Conservation (phyloP, 2,329 filamentous ascomycete genomes). For the Colletotrichum liriopes region DNA sequence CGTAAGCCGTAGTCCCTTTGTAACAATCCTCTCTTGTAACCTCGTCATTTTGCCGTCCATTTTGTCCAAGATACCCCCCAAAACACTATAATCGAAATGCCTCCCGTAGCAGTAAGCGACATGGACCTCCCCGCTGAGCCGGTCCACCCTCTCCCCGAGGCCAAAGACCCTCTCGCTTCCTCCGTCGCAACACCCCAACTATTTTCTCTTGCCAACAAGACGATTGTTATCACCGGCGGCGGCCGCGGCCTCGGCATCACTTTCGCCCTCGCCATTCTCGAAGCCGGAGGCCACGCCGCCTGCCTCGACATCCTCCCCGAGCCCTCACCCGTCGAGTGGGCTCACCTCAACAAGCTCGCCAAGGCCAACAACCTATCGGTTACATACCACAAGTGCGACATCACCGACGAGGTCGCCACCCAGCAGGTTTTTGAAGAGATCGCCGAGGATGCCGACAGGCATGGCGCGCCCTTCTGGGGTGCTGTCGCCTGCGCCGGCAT, state of each 20-base stretch:
- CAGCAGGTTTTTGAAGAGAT: conserved; percentile 55
- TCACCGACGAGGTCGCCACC: conserved; percentile 61
- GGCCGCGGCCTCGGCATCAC: conserved; percentile 67
- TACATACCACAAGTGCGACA: conserved; percentile 62
- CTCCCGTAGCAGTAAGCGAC: conserved; percentile 50
- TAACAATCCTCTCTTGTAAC: background rate
- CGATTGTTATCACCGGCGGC: conserved; percentile 65
- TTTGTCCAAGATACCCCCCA: conserved; percentile 18
- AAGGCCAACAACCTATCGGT: conserved; percentile 52
- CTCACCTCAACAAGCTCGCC: conserved; percentile 58
- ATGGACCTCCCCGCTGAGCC: conserved; percentile 48
- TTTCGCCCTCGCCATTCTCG: conserved; percentile 63
- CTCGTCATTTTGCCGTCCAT: background rate
- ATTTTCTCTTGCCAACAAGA: conserved; percentile 63
- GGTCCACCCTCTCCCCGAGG: conserved; percentile 48
- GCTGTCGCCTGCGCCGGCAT: conserved; percentile 65
- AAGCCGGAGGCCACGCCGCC: conserved; percentile 65
- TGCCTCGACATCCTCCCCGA: conserved; percentile 62
- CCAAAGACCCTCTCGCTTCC: conserved; percentile 51
- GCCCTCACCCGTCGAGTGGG: conserved; percentile 58
- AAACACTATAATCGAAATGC: conserved; percentile 10
- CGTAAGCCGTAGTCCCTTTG: background rate
- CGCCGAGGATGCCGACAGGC: conserved; percentile 51
- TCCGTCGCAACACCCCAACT: conserved; percentile 50
- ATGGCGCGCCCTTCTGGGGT: conserved; percentile 54